Percentiles rank a stretch among this genome's conserved stretches.
These are phyloP conservation scores for Micractinium conductrix DNA, from an alignment of 139 green algal genomes.

Conservation along the genomic window DNA sequence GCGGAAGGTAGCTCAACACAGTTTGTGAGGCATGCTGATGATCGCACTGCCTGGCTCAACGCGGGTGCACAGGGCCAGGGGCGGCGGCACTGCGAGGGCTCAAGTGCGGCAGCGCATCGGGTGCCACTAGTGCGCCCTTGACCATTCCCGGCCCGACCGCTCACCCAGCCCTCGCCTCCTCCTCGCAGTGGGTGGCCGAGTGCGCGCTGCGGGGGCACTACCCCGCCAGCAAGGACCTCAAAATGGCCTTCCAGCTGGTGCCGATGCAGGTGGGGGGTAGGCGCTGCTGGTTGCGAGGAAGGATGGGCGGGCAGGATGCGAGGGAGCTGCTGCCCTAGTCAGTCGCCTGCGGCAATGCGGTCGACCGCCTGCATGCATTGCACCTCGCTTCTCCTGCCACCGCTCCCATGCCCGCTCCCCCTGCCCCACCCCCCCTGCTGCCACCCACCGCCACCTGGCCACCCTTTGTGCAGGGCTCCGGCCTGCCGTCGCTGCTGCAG, in stretches of 20 bases:
- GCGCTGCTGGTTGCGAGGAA: neutral
- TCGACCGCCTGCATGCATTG: neutral
- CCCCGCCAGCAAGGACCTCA: conserved; percentile 66
- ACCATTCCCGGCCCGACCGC: too few relatives aligned
- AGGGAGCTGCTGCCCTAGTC: neutral
- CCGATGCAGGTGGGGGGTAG: conserved; percentile 58
- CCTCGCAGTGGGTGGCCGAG: conserved; percentile 73
- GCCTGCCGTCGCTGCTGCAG: conserved; percentile 76
- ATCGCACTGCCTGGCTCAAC: too few relatives aligned
- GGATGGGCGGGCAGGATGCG: neutral
- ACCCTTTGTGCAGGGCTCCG: conserved; percentile 49
- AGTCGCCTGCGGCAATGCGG: neutral
- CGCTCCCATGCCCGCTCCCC: too few relatives aligned
- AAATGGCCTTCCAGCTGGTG: conserved; percentile 83
- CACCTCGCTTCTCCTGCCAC: neutral
- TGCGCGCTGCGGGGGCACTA: conserved; percentile 64
- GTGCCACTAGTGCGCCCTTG: too few relatives aligned
- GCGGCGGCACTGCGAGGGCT: too few relatives aligned
- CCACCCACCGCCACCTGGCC: too few relatives aligned
- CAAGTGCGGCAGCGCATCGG: too few relatives aligned
- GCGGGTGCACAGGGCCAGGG: too few relatives aligned
- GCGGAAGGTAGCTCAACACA: too few relatives aligned
- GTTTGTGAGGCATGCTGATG: too few relatives aligned
- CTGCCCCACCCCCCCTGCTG: neutral
- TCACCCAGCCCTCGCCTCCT: too few relatives aligned